Evolutionary conservation across 257 asterid genomes (phyloP).

Genomic region (Ballota nigra): DNA sequence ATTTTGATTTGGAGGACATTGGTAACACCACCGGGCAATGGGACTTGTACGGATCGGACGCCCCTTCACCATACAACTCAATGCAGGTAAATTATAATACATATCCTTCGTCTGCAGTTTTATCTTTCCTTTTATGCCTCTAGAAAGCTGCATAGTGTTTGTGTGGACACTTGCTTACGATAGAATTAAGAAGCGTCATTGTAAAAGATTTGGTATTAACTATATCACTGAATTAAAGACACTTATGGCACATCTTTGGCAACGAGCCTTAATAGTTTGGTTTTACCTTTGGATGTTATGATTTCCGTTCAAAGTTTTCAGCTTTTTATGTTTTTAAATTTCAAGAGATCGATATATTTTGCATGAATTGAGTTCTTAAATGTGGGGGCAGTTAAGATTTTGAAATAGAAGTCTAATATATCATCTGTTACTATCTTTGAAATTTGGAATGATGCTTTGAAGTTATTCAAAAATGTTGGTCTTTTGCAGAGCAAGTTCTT

Average conservation of each 20-base stretch:
- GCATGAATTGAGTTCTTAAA: not conserved
- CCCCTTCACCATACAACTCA: constrained; percentile 89
- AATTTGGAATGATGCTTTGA: too few relatives aligned
- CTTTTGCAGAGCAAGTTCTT: constrained; percentile 84
- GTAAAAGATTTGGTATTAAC: not conserved
- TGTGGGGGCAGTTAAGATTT: not conserved
- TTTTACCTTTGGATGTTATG: not conserved
- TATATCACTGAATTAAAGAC: too few relatives aligned
- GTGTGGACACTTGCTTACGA: not conserved
- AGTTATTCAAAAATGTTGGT: not conserved
- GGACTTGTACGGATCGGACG: constrained; percentile 97
- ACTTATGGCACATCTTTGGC: not conserved
- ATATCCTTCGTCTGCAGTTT: not conserved
- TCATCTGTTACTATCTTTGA: too few relatives aligned
- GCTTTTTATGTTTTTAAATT: not conserved
- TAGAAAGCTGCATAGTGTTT: not conserved
- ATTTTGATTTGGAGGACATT: constrained; percentile 92
- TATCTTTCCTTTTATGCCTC: not conserved
- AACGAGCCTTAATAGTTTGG: not conserved
- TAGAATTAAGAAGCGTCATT: not conserved
- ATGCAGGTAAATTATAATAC: constrained; percentile 59
- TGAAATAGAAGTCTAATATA: too few relatives aligned
- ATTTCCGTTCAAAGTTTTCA: not conserved
- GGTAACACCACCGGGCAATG: constrained; percentile 95
- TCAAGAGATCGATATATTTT: not conserved